Evolutionary conservation across 768 basidiomycete species (phyloP).

Genomic region (Auriculariales sp.): DNA sequence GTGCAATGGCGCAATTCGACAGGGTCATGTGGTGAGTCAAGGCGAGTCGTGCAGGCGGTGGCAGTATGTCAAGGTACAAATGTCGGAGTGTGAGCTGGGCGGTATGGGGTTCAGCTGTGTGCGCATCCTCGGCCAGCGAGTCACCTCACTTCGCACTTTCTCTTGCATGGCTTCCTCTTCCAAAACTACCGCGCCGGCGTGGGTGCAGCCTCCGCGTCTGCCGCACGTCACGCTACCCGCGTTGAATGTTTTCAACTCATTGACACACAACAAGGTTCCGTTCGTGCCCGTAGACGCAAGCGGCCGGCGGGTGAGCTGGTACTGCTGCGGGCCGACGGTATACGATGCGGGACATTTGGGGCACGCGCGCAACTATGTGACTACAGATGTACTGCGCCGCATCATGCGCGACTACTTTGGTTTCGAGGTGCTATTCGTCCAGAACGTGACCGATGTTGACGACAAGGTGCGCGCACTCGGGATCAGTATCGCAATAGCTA

Average conservation of each 20-base stretch:
- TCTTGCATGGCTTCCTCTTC: constrained; percentile 1
- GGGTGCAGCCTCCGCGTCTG: background rate
- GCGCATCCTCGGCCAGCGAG: too few species aligned
- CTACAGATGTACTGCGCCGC: constrained; percentile 80
- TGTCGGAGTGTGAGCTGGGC: too few species aligned
- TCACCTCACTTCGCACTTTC: too few species aligned
- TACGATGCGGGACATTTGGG: constrained; percentile 99
- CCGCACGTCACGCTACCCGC: background rate
- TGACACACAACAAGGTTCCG: constrained; percentile 6
- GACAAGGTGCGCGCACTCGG: constrained; percentile 72
- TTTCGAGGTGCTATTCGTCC: constrained; percentile 95
- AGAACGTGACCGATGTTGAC: constrained; percentile 99
- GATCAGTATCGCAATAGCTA: background rate
- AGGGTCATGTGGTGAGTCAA: too few species aligned
- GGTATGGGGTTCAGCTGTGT: too few species aligned
- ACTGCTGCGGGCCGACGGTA: constrained; percentile 97
- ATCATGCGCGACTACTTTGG: constrained; percentile 93
- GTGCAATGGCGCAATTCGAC: too few species aligned
- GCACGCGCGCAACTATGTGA: constrained; percentile 95
- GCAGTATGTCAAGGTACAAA: too few species aligned
- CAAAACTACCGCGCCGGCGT: background rate
- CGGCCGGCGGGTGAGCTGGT: constrained; percentile 83
- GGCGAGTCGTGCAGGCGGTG: too few species aligned
- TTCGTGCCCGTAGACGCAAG: constrained; percentile 11
- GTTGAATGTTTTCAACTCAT: background rate